Evolutionary conservation across 2,329 filamentous ascomycete species (phyloP), one percentile per base, ranked within the genome.

Genomic region (Trichoderma sp.): DNA sequence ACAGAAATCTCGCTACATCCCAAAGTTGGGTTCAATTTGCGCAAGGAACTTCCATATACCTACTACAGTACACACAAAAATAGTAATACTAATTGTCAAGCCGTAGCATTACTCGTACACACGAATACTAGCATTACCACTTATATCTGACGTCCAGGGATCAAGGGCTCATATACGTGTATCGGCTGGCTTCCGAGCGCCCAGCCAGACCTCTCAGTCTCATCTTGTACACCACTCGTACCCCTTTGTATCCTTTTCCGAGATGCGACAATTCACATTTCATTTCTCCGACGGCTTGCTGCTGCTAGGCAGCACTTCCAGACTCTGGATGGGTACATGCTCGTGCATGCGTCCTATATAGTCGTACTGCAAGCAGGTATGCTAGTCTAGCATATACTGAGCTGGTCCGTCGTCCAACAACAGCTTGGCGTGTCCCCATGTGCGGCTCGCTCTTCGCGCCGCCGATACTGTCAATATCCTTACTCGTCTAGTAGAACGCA

Each of bases 251-350:
- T 54, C 34, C 49, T 66, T 66, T 49, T 34, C 63, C 63, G 63
- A 66, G 52, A 66, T 66, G 63, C 54, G 63, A 66, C 54, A 58
- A 7, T 66, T 66, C 63, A 49, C 37, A 58, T 37, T 59, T 66
- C 54, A 66, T 51, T 66, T 66, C 54, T 51, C 54, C 39, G 39
- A 59, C 54, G 18, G 46, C 43, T 13, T 49, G n/a, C 43, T 39
- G 37, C 37, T 43, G 39, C 39, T 43, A 43, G 39, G 39, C 39
- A 43, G 46, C 46, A 49, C n/a, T 21, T 24, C n/a, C 7, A 49
- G 8, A 13, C n/a, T 21, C 30, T 51, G 30, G 32, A 63, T 51
- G 30, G 49, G 37, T 43, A 28, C 56, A 43, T 43, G 30, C 56
- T 26, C 24, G 13, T 28, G 21, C 56, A 43, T 59, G 56, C 56